Evolutionary conservation across 2,329 filamentous ascomycete genomes (phyloP), one percentile per base, ranked within the genome.

Genomic region (Cladosporium sphaerospermum): DNA sequence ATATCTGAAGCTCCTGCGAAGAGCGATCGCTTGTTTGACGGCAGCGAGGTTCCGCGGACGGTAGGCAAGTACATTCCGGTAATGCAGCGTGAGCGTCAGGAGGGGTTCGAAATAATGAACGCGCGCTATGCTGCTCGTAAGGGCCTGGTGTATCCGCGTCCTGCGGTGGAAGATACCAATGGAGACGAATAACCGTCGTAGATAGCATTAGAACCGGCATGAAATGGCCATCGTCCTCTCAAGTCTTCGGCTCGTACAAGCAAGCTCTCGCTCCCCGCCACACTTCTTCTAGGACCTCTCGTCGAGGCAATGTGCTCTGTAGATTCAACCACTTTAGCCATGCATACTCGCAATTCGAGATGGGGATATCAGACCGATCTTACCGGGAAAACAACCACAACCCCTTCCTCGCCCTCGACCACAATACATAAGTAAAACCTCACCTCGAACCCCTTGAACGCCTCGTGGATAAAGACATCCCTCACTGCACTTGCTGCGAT

Each of bases 401-500:
- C 80, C 59, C 93, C 85, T 51, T 85, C 81, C 71, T 97, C 92
- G 2, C 85, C 90, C 61, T 95, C 87, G 14, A 97, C 89, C 50
- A 97, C 86, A 31, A 97, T 88, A 4, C 89, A 83, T 8, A 99
- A 74, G 66, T 96, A 96, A 66, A 92, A 95, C 39, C 85, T 76
- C 34, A 97, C 90, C 71, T 91, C 89, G 64, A 96, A 95, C 0
- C 91, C 91, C 54, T 82, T 83, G 71, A 97, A 97, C 3, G 91
- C 93, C 75, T 99, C 93, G 68, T 96, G 90, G 47, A 99, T 88
- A 51, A 96, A 82, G 53, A 99, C 85, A 68, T 99, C 93, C 66
- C 88, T 88, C 54, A 99, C 95, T 71, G 89, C 85, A 42, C 86
- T 88, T 0, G 92, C 96, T 0, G 93, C 92, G 55, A 99, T 97